phyloP scores from a whole-genome alignment of 225 moss, liverwort and hornwort species.

The Bryoerythrophyllum caledonicum region DNA sequence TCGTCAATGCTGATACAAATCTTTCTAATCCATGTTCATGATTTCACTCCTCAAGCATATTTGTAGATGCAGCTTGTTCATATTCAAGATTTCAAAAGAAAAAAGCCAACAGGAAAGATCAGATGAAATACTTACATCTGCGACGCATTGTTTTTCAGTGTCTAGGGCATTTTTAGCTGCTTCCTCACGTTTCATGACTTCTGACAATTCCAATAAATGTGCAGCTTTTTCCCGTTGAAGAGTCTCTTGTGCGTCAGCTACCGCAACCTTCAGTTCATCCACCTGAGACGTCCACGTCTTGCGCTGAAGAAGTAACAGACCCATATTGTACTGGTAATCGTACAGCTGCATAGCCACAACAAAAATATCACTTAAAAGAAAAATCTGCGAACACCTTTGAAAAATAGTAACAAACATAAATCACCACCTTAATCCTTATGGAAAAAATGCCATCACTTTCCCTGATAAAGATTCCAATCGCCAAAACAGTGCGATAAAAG shows the following conservation, averaged over 20 bases:
- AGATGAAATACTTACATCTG: conserved; percentile 65
- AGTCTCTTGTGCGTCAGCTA: conserved; percentile 76
- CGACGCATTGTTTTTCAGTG: conserved; percentile 88
- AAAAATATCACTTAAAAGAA: not conserved
- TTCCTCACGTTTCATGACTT: conserved; percentile 73
- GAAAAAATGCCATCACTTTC: not conserved
- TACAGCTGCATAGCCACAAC: conserved; percentile 64
- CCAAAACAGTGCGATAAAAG: not conserved
- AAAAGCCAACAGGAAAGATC: not conserved
- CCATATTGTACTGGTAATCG: conserved; percentile 99
- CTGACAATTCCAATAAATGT: conserved; percentile 77
- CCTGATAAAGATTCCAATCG: not conserved
- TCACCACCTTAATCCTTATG: not conserved
- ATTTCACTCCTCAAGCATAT: not conserved
- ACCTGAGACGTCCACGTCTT: conserved; percentile 80
- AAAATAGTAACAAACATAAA: not conserved
- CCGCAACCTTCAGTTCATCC: conserved; percentile 69
- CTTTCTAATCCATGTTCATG: not conserved
- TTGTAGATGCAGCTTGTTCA: not conserved
- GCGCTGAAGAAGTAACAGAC: conserved; percentile 87
- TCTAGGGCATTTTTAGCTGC: conserved; percentile 70
- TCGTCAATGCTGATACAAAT: not conserved
- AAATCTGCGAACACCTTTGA: not conserved
- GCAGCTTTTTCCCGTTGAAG: conserved; percentile 90
- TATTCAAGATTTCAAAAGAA: not conserved